These are phyloP conservation scores for Capsicum baccatum DNA, from an alignment of 257 asterid genomes.

Conservation along the genomic window DNA sequence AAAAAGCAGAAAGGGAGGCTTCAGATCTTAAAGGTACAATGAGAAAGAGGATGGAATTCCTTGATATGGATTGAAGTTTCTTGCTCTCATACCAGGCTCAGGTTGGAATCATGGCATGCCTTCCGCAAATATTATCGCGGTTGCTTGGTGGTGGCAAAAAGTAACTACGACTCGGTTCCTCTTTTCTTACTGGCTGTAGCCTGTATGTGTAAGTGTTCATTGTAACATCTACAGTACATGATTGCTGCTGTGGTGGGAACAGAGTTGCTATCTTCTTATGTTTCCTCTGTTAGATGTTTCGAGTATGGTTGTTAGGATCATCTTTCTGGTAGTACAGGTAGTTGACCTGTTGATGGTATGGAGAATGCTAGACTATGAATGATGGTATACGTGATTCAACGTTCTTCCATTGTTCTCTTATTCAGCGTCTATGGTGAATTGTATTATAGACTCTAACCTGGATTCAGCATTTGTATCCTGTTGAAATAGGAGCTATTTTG, in stretches of 20 bases:
- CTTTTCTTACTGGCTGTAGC: slow-evolving; percentile 19
- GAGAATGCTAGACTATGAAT: slow-evolving; percentile 4
- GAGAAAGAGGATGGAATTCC: slow-evolving; percentile 97
- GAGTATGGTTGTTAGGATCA: slow-evolving; percentile 27
- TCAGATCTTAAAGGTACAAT: slow-evolving; percentile 88
- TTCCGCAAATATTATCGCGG: slow-evolving; percentile 50
- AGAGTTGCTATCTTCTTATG: slow-evolving; percentile 30
- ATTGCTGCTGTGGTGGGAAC: slow-evolving; percentile 16
- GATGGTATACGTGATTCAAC: slow-evolving; percentile 14
- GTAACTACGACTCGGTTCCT: slow-evolving; percentile 24
- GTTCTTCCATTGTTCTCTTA: slow-evolving; percentile 31
- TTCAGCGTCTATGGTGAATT: slow-evolving; percentile 25
- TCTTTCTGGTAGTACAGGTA: background rate
- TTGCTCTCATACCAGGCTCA: slow-evolving; percentile 26
- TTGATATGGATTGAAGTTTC: slow-evolving; percentile 76
- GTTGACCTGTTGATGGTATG: slow-evolving; percentile 29
- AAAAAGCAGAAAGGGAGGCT: slow-evolving; percentile 84
- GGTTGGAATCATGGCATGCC: slow-evolving; percentile 33
- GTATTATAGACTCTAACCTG: slow-evolving; percentile 8
- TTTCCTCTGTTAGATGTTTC: slow-evolving; percentile 20
- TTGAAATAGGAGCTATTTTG: background rate
- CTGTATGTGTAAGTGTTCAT: slow-evolving; percentile 10
- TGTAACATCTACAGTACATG: slow-evolving; percentile 39
- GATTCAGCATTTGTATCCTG: slow-evolving; percentile 15
- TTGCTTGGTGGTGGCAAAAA: slow-evolving; percentile 28